phyloP scores from a whole-genome alignment of 345 rosid species.

The Gossypium thurberi region DNA sequence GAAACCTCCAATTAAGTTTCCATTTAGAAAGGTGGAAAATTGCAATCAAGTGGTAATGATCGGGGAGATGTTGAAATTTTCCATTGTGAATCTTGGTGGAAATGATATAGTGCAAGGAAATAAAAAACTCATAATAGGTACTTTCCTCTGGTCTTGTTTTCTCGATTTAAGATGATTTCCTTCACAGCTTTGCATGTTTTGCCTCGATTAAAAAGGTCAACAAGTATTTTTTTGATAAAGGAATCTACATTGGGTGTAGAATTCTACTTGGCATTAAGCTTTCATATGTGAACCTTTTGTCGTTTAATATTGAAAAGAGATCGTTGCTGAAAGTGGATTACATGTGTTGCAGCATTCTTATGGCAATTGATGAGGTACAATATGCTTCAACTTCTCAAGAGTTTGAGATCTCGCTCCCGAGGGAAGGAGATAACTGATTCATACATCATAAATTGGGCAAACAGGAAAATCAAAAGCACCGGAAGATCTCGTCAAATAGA shows the following conservation, averaged over 20 bases:
- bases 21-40: slow-evolving; percentile 88
- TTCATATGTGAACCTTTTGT: background rate
- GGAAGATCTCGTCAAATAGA: slow-evolving; percentile 59
- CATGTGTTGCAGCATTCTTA: slow-evolving; percentile 59
- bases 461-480: slow-evolving; percentile 48
- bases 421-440: slow-evolving; percentile 82
- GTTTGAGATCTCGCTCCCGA: slow-evolving; percentile 62
- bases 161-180: background rate
- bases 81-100: slow-evolving; percentile 87
- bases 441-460: slow-evolving; percentile 76
- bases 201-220: background rate
- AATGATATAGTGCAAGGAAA: slow-evolving; percentile 94
- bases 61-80: slow-evolving; percentile 66
- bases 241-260: background rate
- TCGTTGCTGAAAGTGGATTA: background rate
- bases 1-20: slow-evolving; percentile 93
- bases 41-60: slow-evolving; percentile 86
- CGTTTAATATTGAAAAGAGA: background rate
- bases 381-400: slow-evolving; percentile 86
- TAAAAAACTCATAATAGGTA: slow-evolving; percentile 93
- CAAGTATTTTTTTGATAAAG: background rate
- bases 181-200: background rate
- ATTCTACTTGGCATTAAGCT: no score
- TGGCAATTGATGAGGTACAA: slow-evolving; percentile 92
- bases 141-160: slow-evolving; percentile 5